Evolutionary conservation across 768 basidiomycete species (phyloP).

Genomic region (Lactifluus hygrophoroides): DNA sequence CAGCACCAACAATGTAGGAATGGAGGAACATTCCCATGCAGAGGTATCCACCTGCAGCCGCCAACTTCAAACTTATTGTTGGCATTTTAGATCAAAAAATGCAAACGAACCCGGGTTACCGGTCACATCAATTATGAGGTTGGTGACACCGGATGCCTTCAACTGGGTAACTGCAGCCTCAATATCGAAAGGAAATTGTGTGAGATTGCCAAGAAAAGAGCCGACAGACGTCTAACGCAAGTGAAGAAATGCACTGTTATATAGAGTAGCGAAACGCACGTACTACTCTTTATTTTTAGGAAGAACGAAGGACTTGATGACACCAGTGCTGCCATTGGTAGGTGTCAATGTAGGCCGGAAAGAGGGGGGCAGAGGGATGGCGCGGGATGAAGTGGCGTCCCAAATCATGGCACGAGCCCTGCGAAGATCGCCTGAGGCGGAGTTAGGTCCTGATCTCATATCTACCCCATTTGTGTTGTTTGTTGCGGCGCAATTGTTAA

Average conservation of each 20-base stretch:
- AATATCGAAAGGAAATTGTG: constrained; percentile 44
- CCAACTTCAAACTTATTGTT: not conserved
- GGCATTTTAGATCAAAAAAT: too few species aligned
- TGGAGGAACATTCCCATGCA: constrained; percentile 57
- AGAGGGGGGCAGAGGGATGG: constrained; percentile 36
- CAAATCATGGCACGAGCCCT: too few species aligned
- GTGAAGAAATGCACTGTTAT: not conserved
- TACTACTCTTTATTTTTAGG: constrained; percentile 48
- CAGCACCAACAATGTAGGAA: constrained; percentile 43
- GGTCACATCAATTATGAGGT: constrained; percentile 48
- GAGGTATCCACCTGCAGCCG: constrained; percentile 40
- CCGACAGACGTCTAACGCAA: constrained; percentile 47
- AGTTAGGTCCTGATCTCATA: too few species aligned
- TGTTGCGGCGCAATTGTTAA: constrained; percentile 39
- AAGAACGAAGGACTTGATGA: constrained; percentile 46
- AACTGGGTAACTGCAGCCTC: constrained; percentile 38
- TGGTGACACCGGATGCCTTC: constrained; percentile 39
- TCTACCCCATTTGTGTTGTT: too few species aligned
- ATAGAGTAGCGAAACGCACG: constrained; percentile 20
- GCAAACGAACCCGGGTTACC: constrained; percentile 49
- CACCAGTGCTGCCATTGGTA: constrained; percentile 37
- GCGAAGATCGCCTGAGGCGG: too few species aligned
- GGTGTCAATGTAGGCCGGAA: constrained; percentile 38
- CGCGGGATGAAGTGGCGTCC: constrained; percentile 4
- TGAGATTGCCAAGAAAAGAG: constrained; percentile 44